A percentile compares a stretch with the other conserved stretches of the same genome.
Conservation (phyloP, 148 eudicot species). For the Vaccinium vitisidaea region DNA sequence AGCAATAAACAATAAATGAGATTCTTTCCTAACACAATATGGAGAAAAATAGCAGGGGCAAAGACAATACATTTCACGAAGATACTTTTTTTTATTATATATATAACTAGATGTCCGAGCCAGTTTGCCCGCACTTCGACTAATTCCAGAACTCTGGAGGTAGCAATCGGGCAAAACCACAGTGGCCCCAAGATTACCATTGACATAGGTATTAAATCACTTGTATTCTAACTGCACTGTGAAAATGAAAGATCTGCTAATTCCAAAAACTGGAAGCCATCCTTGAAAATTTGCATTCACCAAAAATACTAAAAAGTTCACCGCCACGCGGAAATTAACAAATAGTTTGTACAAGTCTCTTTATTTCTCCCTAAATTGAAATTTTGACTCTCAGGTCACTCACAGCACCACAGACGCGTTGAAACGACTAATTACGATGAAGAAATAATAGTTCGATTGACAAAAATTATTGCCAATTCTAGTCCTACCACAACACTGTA, state of each 20-base stretch:
- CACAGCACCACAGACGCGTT: not conserved
- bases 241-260: not conserved
- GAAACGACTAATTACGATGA: not conserved
- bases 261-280: not conserved
- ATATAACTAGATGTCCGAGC: too few species aligned
- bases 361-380: conserved; percentile 11
- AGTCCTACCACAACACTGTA: conserved; percentile 11
- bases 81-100: too few species aligned
- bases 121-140: too few species aligned
- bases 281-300: not conserved
- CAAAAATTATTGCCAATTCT: conserved; percentile 19
- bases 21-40: too few species aligned
- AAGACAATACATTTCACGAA: too few species aligned
- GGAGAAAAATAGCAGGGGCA: too few species aligned
- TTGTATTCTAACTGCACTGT: not conserved
- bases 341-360: conserved; percentile 3
- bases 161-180: too few species aligned
- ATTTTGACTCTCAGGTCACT: conserved; percentile 4
- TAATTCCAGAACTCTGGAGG: too few species aligned
- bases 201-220: not conserved
- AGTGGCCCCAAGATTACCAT: too few species aligned
- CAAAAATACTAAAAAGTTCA: not conserved
- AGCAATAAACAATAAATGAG: too few species aligned
- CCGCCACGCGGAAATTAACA: not conserved
- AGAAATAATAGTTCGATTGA: not conserved